These are phyloP conservation scores for Trichaptum fuscoviolaceum DNA, from an alignment of 768 basidiomycete species.

Conservation along the genomic window DNA sequence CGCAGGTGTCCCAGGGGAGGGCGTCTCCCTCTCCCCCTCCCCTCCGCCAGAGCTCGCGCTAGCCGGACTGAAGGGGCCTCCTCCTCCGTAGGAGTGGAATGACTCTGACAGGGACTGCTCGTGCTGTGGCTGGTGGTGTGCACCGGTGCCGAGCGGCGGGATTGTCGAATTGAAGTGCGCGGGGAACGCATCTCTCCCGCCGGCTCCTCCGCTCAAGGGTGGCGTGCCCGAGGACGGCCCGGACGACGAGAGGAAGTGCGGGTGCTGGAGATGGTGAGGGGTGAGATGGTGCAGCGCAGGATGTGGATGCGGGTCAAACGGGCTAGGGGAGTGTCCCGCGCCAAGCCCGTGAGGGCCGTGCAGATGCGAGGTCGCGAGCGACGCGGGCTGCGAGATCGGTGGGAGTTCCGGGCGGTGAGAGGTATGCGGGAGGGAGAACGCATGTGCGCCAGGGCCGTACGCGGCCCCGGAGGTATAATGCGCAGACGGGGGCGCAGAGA, in stretches of 20 bases:
- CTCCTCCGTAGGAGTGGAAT: neutral
- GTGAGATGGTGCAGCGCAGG: constrained; percentile 13
- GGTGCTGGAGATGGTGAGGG: constrained; percentile 15
- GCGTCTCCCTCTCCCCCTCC: neutral
- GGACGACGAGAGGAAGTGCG: constrained; percentile 3
- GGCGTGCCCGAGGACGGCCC: constrained; percentile 9
- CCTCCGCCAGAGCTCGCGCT: neutral
- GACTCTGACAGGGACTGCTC: constrained; percentile 12
- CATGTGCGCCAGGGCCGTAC: neutral
- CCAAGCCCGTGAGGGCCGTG: neutral
- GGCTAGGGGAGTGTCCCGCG: constrained; percentile 17
- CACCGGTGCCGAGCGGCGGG: constrained; percentile 28
- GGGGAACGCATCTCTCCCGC: constrained; percentile 8
- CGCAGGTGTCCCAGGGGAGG: neutral
- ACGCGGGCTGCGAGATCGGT: constrained; percentile 4
- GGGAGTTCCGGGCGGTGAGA: constrained; percentile 8
- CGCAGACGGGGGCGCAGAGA: constrained; percentile 40
- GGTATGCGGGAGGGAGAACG: constrained; percentile 3
- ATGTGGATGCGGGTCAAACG: constrained; percentile 25
- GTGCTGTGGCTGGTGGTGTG: constrained; percentile 29
- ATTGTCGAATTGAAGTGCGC: constrained; percentile 30
- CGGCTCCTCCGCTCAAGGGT: neutral
- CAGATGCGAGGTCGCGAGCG: constrained; percentile 7
- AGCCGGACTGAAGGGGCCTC: neutral
- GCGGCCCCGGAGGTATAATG: constrained; percentile 18